Evolutionary conservation across 805 yeast genomes (phyloP).

Genomic region (Scheffersomyces lignosus): DNA sequence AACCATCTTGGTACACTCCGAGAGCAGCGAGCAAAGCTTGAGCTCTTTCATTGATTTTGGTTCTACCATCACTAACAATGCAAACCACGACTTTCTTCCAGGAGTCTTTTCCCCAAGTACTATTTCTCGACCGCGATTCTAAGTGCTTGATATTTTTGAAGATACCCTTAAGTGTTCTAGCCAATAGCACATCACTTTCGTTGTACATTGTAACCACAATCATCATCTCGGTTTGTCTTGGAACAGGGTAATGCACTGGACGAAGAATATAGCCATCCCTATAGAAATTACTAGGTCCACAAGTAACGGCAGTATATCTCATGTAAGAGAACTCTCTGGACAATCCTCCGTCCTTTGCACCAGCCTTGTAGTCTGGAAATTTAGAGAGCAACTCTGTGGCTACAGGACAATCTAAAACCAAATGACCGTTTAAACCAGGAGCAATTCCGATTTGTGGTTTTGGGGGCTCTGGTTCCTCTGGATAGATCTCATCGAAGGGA

Average conservation of each 20-base stretch:
- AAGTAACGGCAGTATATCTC: constrained; percentile 65
- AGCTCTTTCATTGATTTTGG: constrained; percentile 62
- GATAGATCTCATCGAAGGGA: constrained; percentile 32
- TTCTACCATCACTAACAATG: constrained; percentile 64
- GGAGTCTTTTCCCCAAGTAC: constrained; percentile 49
- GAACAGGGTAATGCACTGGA: constrained; percentile 51
- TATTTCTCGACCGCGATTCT: constrained; percentile 45
- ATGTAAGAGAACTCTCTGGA: constrained; percentile 59
- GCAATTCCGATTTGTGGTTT: constrained; percentile 37
- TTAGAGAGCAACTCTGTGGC: constrained; percentile 60
- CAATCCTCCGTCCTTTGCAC: constrained; percentile 38
- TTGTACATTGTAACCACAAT: constrained; percentile 66
- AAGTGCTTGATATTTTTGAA: constrained; percentile 64
- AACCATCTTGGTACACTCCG: constrained; percentile 67
- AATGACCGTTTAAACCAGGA: constrained; percentile 59
- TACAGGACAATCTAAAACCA: constrained; percentile 87
- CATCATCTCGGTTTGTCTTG: constrained; percentile 59
- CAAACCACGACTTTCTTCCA: constrained; percentile 67
- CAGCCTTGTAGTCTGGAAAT: constrained; percentile 38
- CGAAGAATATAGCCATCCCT: constrained; percentile 57
- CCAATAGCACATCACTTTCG: constrained; percentile 62
- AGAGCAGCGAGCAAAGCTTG: constrained; percentile 64
- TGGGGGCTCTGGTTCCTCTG: constrained; percentile 28
- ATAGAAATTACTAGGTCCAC: constrained; percentile 66
- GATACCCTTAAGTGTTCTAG: constrained; percentile 62